Conservation (phyloP, 768 basidiomycete genomes). For the Cyclocybe cylindracea region DNA sequence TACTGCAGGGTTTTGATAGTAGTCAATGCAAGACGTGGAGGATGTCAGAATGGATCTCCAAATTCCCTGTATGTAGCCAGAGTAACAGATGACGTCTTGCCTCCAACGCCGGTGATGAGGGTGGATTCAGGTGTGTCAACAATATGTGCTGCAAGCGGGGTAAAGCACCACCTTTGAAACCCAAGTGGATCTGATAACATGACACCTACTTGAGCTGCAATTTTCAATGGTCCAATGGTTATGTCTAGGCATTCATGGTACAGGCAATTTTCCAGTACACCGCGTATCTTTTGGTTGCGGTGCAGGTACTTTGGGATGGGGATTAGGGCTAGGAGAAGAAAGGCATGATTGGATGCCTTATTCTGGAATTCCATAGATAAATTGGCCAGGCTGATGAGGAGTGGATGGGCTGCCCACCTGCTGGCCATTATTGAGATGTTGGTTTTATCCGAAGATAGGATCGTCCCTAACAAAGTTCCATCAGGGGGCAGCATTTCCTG, state of each 20-base stretch:
- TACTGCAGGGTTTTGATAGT: slow-evolving; percentile 18
- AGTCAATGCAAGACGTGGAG: slow-evolving; percentile 15
- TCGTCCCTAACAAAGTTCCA: slow-evolving; percentile 23
- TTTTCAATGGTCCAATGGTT: slow-evolving; percentile 23
- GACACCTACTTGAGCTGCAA: slow-evolving; percentile 18
- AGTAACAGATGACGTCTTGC: slow-evolving; percentile 31
- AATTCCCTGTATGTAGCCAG: slow-evolving; percentile 28
- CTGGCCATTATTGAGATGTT: slow-evolving; percentile 27
- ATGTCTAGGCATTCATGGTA: slow-evolving; percentile 25
- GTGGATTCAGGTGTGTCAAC: slow-evolving; percentile 29
- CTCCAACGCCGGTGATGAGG: slow-evolving; percentile 25
- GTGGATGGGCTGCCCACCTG: slow-evolving; percentile 26
- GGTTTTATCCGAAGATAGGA: slow-evolving; percentile 31
- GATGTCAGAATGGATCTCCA: slow-evolving; percentile 28
- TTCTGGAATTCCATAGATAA: slow-evolving; percentile 24
- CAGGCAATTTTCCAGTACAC: slow-evolving; percentile 19
- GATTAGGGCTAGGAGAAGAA: slow-evolving; percentile 24
- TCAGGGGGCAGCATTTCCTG: slow-evolving; percentile 18
- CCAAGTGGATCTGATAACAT: slow-evolving; percentile 27
- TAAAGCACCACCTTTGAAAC: slow-evolving; percentile 17
- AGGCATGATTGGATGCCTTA: slow-evolving; percentile 29
- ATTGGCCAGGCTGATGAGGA: slow-evolving; percentile 30
- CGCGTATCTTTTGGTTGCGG: slow-evolving; percentile 15
- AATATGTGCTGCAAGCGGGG: slow-evolving; percentile 24
- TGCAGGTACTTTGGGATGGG: slow-evolving; percentile 29